Conservation (phyloP, 1,139 yeast species). For the Zygotorulaspora mrakii region DNA sequence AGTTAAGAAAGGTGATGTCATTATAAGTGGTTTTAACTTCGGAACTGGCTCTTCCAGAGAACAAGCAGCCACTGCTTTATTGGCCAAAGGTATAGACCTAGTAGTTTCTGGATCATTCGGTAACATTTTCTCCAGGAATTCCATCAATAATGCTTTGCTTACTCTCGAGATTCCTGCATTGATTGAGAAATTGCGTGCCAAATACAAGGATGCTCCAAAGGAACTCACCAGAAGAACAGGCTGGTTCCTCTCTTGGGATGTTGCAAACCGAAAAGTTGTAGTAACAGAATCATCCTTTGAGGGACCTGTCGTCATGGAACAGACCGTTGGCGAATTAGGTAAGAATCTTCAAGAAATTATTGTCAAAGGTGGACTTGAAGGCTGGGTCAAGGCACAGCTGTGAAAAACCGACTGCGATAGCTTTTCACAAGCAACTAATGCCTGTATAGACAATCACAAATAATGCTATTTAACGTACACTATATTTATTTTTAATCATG, state of each 20-base stretch:
- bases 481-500: background rate
- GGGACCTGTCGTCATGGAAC: constrained; percentile 62
- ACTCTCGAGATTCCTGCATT: constrained; percentile 91
- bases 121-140: constrained; percentile 90
- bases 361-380: constrained; percentile 95
- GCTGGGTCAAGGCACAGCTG: constrained; percentile 61
- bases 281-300: constrained; percentile 59
- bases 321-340: constrained; percentile 93
- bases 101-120: constrained; percentile 98
- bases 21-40: constrained; percentile 88
- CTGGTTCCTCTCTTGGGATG: constrained; percentile 91
- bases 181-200: constrained; percentile 69
- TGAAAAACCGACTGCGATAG: too few species aligned
- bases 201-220: constrained; percentile 48
- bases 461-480: background rate
- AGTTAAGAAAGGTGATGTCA: constrained; percentile 83
- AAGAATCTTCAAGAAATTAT: constrained; percentile 93
- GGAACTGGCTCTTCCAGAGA: constrained; percentile 99
- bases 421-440: background rate
- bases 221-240: constrained; percentile 94
- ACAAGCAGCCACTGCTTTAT: constrained; percentile 95
- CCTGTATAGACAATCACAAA: background rate
- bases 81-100: constrained; percentile 87
- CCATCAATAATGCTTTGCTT: constrained; percentile 90
- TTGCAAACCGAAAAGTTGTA: constrained; percentile 71